phyloP scores from a whole-genome alignment of 345 rosid species.

The Carallia brachiata region DNA sequence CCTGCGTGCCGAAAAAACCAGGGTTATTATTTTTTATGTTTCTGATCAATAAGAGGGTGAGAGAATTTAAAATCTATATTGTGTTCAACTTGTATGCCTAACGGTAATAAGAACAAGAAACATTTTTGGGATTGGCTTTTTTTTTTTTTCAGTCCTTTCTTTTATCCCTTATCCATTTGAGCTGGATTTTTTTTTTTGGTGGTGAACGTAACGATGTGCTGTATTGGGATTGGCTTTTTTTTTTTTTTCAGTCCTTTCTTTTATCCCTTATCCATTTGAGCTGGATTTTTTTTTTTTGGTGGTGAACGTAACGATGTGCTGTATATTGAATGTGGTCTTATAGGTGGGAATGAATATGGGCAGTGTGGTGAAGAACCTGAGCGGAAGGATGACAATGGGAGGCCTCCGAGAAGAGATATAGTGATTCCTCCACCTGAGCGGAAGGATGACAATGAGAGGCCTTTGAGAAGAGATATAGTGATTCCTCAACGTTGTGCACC shows the following conservation, averaged over 20 bases:
- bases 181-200: no score
- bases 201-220: no score
- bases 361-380: conserved; percentile 99
- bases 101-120: no score
- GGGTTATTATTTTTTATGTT: no score
- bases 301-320: conserved; percentile 11
- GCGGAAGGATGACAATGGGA: conserved; percentile 77
- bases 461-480: conserved; percentile 80
- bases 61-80: no score
- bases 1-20: neutral
- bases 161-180: neutral
- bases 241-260: neutral
- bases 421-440: conserved; percentile 78
- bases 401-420: conserved; percentile 80
- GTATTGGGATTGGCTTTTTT: no score
- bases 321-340: neutral
- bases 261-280: neutral
- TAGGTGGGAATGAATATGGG: conserved; percentile 99
- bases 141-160: neutral
- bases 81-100: no score
- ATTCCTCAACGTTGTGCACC: conserved; percentile 97
- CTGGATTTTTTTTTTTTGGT: neutral
- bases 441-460: conserved; percentile 80
- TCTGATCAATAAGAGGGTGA: no score
- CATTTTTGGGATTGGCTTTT: no score